Evolutionary conservation across 2,329 filamentous ascomycete genomes (phyloP).

Genomic region (Claviceps africana): DNA sequence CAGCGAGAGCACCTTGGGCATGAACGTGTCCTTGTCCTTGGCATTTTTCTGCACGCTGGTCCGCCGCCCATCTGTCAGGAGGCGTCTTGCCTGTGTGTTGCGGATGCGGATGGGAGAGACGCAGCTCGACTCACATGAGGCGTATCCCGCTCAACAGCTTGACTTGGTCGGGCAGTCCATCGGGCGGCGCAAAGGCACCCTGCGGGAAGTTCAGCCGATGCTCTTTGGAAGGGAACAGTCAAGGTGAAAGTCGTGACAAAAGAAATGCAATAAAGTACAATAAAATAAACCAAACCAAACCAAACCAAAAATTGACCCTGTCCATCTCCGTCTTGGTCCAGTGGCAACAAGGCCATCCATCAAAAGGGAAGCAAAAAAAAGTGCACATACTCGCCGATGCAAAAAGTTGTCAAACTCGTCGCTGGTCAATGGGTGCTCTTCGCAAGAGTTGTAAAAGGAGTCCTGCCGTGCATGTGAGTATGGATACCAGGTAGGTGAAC

Average conservation of each 20-base stretch:
- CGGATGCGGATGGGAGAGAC: constrained; percentile 11
- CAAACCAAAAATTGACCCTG: background rate
- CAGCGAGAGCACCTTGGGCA: constrained; percentile 39
- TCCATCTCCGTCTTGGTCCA: no score
- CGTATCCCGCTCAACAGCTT: constrained; percentile 37
- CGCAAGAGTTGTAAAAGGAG: constrained; percentile 31
- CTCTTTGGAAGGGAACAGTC: no score
- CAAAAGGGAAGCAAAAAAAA: background rate
- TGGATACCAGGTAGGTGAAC: background rate
- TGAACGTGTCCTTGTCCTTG: constrained; percentile 43
- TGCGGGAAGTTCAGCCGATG: constrained; percentile 11
- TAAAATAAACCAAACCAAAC: background rate
- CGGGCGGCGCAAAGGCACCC: constrained; percentile 38
- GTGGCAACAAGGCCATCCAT: no score
- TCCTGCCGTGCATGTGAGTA: constrained; percentile 24
- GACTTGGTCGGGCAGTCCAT: constrained; percentile 26
- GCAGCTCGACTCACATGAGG: constrained; percentile 42
- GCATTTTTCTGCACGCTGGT: constrained; percentile 44
- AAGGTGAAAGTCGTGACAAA: no score
- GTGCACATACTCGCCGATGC: constrained; percentile 28
- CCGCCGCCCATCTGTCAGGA: background rate
- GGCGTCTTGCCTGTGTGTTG: background rate
- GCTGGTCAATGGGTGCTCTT: constrained; percentile 35
- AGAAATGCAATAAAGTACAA: no score
- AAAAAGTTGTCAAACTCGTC: constrained; percentile 48